Evolutionary conservation across 768 basidiomycete genomes (phyloP), one percentile per base, ranked within the genome.

Genomic region (Sporobolomyces phaffii): DNA sequence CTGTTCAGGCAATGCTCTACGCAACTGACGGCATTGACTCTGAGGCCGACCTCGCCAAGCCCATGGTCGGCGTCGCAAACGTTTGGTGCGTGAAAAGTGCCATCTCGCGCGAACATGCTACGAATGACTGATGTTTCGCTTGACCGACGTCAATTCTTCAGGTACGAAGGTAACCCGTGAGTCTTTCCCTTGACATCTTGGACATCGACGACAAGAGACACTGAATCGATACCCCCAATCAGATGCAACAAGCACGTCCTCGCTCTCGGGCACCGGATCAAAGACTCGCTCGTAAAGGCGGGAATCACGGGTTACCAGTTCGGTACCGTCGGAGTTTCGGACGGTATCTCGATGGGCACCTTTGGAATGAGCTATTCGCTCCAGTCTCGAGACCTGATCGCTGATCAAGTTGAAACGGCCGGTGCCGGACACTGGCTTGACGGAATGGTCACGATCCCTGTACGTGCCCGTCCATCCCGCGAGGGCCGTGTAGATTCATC

Each of bases 161-260:
- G 93, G 93, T 98, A 98, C 75, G 94, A 99, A 77, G 94, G 94
- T 45, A 97, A 96, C 78, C 96, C 96, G 89, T 98, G 78, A 81
- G 90, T 24, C 22, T 29, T 31, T 1, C 31, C 41, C 41, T 81
- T 31, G 15, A 13, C 45, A 18, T 38, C 18, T 18, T 6, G 9
- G 18, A 47, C 40, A 34, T 14, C 48, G 29, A n/a, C 47, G 62
- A 36, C 28, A 34, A 22, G 48, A 36, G 31, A 36, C 43, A 31
- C 48, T 40, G 43, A 57, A 33, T n/a, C 17, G 22, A 10, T 22
- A 54, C 11, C n/a, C 14, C 4, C 28, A 10, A 15, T 52, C 76
- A 96, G 92, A 81, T 98, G 96, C 79, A 99, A 98, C 79, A 86
- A 84, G 64, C 94, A 99, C 78, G 82, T 98, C 28, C 84, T 98